Percentiles rank a stretch among this genome's conserved stretches.
These are phyloP conservation scores for Clitoria ternatea DNA, from an alignment of 306 rosid genomes.

Conservation along the genomic window DNA sequence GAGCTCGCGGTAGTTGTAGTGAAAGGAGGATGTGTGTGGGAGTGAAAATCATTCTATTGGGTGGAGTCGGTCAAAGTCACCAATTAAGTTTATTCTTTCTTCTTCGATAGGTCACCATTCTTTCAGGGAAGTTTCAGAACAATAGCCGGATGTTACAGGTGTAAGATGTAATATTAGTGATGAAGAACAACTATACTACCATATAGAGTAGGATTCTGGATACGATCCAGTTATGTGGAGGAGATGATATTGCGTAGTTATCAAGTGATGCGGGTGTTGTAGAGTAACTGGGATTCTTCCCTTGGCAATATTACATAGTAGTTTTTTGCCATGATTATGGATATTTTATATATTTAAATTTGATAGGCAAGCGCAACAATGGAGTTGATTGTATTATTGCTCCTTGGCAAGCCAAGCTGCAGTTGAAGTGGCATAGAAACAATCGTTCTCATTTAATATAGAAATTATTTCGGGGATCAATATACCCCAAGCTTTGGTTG, in stretches of 20 bases:
- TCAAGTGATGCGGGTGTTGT: constrained; percentile 29
- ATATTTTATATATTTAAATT: not conserved
- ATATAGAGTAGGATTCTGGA: constrained; percentile 15
- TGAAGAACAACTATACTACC: constrained; percentile 8
- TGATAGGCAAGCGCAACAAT: not conserved
- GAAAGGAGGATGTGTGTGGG: not conserved
- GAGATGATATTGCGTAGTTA: not conserved
- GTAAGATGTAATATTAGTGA: constrained; percentile 27
- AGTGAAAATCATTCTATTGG: constrained; percentile 16
- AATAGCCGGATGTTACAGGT: constrained; percentile 21
- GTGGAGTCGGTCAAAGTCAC: constrained; percentile 17
- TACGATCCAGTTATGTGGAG: constrained; percentile 22
- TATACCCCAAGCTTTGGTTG: not conserved
- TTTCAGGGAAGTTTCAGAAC: constrained; percentile 36
- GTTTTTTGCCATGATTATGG: constrained; percentile 11
- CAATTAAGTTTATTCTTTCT: constrained; percentile 37
- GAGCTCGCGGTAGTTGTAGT: constrained; percentile 3
- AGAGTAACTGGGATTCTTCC: constrained; percentile 20
- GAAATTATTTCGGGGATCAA: not conserved
- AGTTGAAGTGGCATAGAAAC: not conserved
- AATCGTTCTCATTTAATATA: not conserved
- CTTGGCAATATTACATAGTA: not conserved
- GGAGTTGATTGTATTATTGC: not conserved
- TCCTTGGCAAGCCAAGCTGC: not conserved
- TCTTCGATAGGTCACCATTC: constrained; percentile 37